Percentiles rank a stretch among this genome's conserved stretches.
Evolutionary conservation across 176 grass and related monocot genomes (phyloP).

Genomic region (Oryza nivara): DNA sequence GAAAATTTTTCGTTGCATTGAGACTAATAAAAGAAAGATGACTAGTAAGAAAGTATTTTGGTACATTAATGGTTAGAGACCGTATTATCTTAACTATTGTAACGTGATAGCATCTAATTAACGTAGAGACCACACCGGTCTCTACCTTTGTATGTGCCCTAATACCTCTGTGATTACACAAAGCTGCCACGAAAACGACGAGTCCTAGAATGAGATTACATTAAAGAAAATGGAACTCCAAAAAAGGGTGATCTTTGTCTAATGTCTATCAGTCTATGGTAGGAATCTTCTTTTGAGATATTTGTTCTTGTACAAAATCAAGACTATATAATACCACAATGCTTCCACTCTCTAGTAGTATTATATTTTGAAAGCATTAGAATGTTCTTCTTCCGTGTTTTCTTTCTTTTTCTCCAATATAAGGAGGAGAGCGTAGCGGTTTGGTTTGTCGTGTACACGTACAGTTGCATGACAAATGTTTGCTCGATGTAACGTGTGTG

Average conservation of each 20-base stretch:
- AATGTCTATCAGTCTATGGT: neutral
- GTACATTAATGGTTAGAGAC: too few relatives aligned
- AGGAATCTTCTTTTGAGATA: too few relatives aligned
- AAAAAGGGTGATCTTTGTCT: neutral
- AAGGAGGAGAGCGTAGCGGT: neutral
- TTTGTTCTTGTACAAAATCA: neutral
- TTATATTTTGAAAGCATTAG: neutral
- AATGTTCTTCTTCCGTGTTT: neutral
- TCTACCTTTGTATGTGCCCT: too few relatives aligned
- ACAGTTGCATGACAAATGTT: neutral
- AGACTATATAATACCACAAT: too few relatives aligned
- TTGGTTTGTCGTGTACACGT: neutral
- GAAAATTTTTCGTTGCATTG: too few relatives aligned
- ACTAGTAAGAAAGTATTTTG: too few relatives aligned
- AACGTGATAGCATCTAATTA: too few relatives aligned
- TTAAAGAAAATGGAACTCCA: neutral
- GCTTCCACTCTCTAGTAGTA: too few relatives aligned
- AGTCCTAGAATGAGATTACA: neutral
- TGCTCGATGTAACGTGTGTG: neutral
- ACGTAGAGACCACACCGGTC: too few relatives aligned
- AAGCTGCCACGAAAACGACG: constrained; percentile 31
- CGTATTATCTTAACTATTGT: too few relatives aligned
- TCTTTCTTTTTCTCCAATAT: neutral
- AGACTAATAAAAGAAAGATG: too few relatives aligned
- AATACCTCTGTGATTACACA: neutral